Base-by-base conservation (phyloP, 164 flowering plant genomes). In the Brasenia schreberi region DNA sequence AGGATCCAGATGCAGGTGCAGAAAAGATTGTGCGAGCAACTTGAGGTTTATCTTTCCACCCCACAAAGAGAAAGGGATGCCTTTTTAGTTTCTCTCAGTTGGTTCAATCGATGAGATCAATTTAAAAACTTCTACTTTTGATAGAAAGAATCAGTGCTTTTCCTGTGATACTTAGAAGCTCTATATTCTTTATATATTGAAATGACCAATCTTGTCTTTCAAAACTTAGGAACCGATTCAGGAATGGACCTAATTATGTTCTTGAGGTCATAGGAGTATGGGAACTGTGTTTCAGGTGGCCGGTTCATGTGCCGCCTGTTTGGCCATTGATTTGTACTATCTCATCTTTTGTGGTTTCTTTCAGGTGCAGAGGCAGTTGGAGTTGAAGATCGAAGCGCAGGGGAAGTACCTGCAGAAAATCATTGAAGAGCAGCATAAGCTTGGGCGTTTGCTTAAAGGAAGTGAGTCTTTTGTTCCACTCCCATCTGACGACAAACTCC, bases 1-100 rank as follows among this genome's bases (percentile, higher is more conserved):
- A 79, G 78, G 79, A 76, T 85, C 84, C 89, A 85, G 71, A 85
- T 85, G 87, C 87, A 85, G 73, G 87, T 85, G 71, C 89, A 85
- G 70, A 85, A 83, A 74, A 85, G 89, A 64, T 87, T 85, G 16
- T 85, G 83, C 62, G 89, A 85, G 75, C 89, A 85, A 77, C 84
- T 85, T 64, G 89, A 85, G 89, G 89, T 82, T 62, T 70, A 73
- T 5, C 67, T 9, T 49, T 49, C 56, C 56, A 9, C 16, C 12
- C 16, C 12, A 14, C 10, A 49, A 49, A 49, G 14, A 14, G 16
- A 49, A 49, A 33, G 39, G 39, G 4, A 2, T 33, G 4, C 3
- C 39, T 33, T 33, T 33, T 33, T 33, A 33, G 39, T 33, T 33
- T 23, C 27, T 0, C 27, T 23, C 27, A 23, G 27, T 23, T 33